A percentile compares a stretch with the other conserved stretches of the same genome.
These are phyloP conservation scores for Penicillium sp. DNA, from an alignment of 2,329 filamentous ascomycete genomes.

Conservation along the genomic window DNA sequence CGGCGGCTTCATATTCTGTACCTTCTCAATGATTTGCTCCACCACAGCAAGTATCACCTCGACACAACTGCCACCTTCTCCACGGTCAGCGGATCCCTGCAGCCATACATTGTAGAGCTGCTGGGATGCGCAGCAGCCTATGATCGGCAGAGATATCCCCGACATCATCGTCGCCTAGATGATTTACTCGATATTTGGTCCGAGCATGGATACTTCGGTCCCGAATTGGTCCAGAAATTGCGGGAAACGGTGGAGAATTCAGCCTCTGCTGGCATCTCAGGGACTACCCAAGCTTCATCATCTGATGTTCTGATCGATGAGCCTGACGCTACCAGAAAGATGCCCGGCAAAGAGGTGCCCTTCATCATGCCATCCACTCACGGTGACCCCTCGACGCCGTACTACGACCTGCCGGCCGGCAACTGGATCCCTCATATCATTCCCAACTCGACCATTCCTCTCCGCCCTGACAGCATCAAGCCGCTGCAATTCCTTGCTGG, in stretches of 20 bases:
- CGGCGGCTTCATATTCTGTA: slow-evolving; percentile 76
- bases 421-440: slow-evolving; percentile 79
- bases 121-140: slow-evolving; percentile 57
- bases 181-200: slow-evolving; percentile 71
- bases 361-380: slow-evolving; percentile 75
- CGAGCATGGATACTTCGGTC: slow-evolving; percentile 63
- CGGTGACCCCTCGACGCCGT: slow-evolving; percentile 71
- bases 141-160: slow-evolving; percentile 61
- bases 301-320: slow-evolving; percentile 27
- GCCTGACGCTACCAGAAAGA: slow-evolving; percentile 48
- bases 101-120: slow-evolving; percentile 63
- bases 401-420: slow-evolving; percentile 79
- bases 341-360: slow-evolving; percentile 52
- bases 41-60: slow-evolving; percentile 63
- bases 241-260: slow-evolving; percentile 57
- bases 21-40: slow-evolving; percentile 74
- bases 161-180: slow-evolving; percentile 65
- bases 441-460: slow-evolving; percentile 72
- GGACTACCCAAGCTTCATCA: slow-evolving; percentile 31
- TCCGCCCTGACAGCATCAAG: slow-evolving; percentile 69
- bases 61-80: slow-evolving; percentile 45
- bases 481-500: slow-evolving; percentile 70
- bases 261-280: slow-evolving; percentile 33
- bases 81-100: slow-evolving; percentile 58
- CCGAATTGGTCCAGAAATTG: slow-evolving; percentile 59